Conservation (phyloP, 352 stramenopile genomes). For the Phytophthora pisi region DNA sequence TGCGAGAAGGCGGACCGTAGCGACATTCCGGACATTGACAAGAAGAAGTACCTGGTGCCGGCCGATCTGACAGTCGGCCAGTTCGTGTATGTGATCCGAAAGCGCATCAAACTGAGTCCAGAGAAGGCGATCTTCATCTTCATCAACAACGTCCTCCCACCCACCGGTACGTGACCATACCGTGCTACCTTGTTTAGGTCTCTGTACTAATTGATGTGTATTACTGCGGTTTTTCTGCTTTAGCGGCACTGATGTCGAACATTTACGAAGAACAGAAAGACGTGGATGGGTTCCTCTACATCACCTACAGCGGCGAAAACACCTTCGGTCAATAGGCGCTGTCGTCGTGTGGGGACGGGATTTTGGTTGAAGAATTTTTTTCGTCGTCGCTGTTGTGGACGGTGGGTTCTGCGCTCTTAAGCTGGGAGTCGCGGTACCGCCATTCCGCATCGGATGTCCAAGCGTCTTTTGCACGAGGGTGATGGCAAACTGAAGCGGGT, state of each 20-base stretch:
- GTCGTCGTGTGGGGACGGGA: slow-evolving; percentile 28
- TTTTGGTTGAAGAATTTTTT: slow-evolving; percentile 43
- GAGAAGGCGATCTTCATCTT: slow-evolving; percentile 99
- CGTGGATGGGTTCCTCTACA: slow-evolving; percentile 99
- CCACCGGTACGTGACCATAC: slow-evolving; percentile 78
- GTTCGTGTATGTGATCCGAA: slow-evolving; percentile 99
- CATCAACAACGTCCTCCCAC: slow-evolving; percentile 98
- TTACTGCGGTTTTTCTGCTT: slow-evolving; percentile 13
- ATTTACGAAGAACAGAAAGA: slow-evolving; percentile 99
- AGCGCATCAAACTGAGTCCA: slow-evolving; percentile 98
- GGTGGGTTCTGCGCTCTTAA: slow-evolving; percentile 5
- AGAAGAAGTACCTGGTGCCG: slow-evolving; percentile 99
- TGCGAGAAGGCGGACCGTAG: slow-evolving; percentile 96
- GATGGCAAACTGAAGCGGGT: slow-evolving; percentile 11
- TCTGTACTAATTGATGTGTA: neutral
- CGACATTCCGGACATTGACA: slow-evolving; percentile 99
- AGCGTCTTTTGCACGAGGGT: slow-evolving; percentile 1
- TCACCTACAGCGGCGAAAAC: slow-evolving; percentile 99
- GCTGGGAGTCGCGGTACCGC: slow-evolving; percentile 11
- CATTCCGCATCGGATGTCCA: slow-evolving; percentile 9
- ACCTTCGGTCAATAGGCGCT: slow-evolving; percentile 94
- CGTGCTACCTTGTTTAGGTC: neutral
- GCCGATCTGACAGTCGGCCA: slow-evolving; percentile 97
- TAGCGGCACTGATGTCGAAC: slow-evolving; percentile 97
- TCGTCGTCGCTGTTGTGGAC: slow-evolving; percentile 28